Percentiles rank a stretch among this genome's conserved stretches.
These are phyloP conservation scores for Penicillium arizonense DNA, from an alignment of 495 filamentous ascomycete genomes.

Conservation along the genomic window DNA sequence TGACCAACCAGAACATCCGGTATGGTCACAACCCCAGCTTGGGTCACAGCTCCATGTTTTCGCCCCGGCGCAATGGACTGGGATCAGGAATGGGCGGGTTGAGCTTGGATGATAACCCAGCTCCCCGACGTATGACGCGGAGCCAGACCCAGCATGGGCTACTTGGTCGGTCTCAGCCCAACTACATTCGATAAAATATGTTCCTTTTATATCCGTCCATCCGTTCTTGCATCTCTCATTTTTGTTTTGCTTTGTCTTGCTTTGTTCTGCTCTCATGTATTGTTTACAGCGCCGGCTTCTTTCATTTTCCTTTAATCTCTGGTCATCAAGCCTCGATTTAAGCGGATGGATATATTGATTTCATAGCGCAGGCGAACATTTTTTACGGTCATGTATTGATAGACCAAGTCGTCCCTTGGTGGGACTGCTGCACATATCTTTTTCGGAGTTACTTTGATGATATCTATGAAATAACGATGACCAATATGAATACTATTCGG, in stretches of 20 bases:
- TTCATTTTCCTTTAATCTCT: background rate
- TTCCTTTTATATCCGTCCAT: background rate
- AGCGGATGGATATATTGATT: slow-evolving; percentile 6
- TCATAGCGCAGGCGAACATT: slow-evolving; percentile 16
- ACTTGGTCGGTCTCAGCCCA: slow-evolving; percentile 8
- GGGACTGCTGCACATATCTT: slow-evolving; percentile 10
- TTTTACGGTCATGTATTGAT: slow-evolving; percentile 6
- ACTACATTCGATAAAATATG: background rate
- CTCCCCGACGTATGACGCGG: slow-evolving; percentile 36
- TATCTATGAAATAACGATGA: slow-evolving; percentile 17
- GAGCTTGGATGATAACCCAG: slow-evolving; percentile 41
- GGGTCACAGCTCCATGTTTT: slow-evolving; percentile 19
- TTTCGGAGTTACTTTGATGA: slow-evolving; percentile 12
- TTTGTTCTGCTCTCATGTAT: too few relatives aligned
- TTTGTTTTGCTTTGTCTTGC: background rate
- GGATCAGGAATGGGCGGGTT: slow-evolving; percentile 39
- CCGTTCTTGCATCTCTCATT: background rate
- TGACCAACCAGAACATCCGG: slow-evolving; percentile 40
- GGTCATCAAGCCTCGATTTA: background rate
- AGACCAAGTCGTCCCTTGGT: background rate
- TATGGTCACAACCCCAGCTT: slow-evolving; percentile 26
- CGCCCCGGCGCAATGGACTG: slow-evolving; percentile 34
- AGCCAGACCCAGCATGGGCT: slow-evolving; percentile 37
- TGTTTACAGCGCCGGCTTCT: background rate
- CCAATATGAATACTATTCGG: slow-evolving; percentile 9